These are phyloP conservation scores for Metschnikowia arizonensis DNA, from an alignment of 805 yeast genomes.

Conservation along the genomic window DNA sequence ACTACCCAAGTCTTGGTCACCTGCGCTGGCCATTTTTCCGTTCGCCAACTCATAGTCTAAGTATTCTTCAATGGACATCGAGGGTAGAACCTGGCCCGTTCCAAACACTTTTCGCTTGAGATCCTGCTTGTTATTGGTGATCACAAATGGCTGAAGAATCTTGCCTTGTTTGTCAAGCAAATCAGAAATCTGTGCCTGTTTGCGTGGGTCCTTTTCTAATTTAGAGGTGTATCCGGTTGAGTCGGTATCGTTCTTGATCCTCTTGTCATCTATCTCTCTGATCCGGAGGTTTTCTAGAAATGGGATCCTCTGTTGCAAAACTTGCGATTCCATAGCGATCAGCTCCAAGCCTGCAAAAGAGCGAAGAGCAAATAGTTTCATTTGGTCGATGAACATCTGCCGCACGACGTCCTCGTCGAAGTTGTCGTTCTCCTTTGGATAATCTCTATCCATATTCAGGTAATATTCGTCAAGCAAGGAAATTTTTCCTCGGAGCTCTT, in stretches of 20 bases:
- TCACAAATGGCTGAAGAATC: conserved; percentile 78
- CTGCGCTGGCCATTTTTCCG: conserved; percentile 67
- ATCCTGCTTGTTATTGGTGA: conserved; percentile 53
- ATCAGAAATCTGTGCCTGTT: conserved; percentile 23
- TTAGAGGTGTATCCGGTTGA: conserved; percentile 59
- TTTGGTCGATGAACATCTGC: conserved; percentile 50
- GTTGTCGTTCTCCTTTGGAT: conserved; percentile 7
- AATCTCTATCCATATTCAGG: conserved; percentile 2
- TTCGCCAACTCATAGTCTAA: conserved; percentile 79
- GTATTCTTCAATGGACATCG: conserved; percentile 91
- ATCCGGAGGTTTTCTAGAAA: not conserved
- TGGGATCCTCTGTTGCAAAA: conserved; percentile 34
- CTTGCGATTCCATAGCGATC: conserved; percentile 59
- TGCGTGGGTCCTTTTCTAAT: conserved; percentile 48
- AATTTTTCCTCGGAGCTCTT: conserved; percentile 46
- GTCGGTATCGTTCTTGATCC: conserved; percentile 7
- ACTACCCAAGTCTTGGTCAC: conserved; percentile 36
- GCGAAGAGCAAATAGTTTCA: conserved; percentile 48
- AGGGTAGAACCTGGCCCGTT: conserved; percentile 88
- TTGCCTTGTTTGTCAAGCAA: conserved; percentile 69
- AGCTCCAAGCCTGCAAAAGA: conserved; percentile 57
- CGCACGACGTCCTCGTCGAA: conserved; percentile 48
- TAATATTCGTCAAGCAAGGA: conserved; percentile 31
- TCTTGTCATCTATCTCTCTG: conserved; percentile 7
- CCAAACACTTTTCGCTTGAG: conserved; percentile 69